Base-by-base conservation (phyloP, 352 stramenopile species). In the Thalassiosira hispida region DNA sequence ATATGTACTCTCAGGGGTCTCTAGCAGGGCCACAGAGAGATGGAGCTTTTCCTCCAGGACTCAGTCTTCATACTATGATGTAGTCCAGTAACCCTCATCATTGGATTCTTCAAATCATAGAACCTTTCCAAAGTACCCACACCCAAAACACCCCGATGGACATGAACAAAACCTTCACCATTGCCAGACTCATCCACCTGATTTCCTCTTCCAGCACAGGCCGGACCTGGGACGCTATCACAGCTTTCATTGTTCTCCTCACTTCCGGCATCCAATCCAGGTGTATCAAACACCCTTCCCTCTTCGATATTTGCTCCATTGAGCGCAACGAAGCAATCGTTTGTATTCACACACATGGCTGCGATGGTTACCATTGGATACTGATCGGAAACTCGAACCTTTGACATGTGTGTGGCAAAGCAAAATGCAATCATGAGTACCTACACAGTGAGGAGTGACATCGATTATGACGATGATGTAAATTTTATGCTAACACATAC, bases 171-270 rank as follows among this genome's bases (percentile, higher is more conserved):
- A 16, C 70, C 75, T 63, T 85, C 68, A 22, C 79, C 75, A 31
- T 77, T 85, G n/a, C 51, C 68, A 8, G 65, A 68, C 1, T 42
- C 12, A 9, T 61, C 70, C 5, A 55, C 8, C 16, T 27, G 8
- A 33, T 80, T 77, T 8, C 68, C 74, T 22, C 23, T 81, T 0
- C 18, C 35, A 18, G 7, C 55, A 59, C 79, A 85, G 14, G 56
- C 57, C 3, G 75, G 76, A 52, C 80, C 77, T 20, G 77, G 80
- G 11, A 87, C 66, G 27, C 16, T 18, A 16, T 61, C 52, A 57
- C 80, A 87, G 22, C 73, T 62, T 63, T 87, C 80, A 59, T 84
- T 83, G 53, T 87, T 87, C 4, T 55, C 70, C 61, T 87, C 77
- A 16, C 46, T 80, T 11, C 80, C 76, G n/a, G 69, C 70, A 63